Evolutionary conservation across 768 basidiomycete genomes (phyloP).

Genomic region (Tricholoma terreum): DNA sequence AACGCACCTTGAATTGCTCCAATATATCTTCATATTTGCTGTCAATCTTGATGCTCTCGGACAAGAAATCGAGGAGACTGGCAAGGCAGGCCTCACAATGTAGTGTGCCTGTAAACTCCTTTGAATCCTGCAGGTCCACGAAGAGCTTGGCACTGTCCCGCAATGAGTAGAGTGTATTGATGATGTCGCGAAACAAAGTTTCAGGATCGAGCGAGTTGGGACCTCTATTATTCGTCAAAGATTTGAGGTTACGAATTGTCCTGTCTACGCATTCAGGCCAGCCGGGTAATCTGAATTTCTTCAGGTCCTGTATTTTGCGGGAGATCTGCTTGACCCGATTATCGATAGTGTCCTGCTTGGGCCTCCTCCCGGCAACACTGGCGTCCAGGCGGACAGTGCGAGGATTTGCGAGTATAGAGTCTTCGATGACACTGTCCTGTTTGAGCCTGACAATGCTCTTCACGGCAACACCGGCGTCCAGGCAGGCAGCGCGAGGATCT

Average conservation of each 20-base stretch:
- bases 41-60: background rate
- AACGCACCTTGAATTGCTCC: background rate
- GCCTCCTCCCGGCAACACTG: too few species aligned
- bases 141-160: background rate
- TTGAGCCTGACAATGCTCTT: background rate
- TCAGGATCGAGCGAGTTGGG: background rate
- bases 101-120: background rate
- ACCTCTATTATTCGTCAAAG: background rate
- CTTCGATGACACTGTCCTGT: background rate
- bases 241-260: background rate
- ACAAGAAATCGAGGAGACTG: background rate
- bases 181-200: background rate
- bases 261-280: background rate
- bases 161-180: background rate
- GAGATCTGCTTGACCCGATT: background rate
- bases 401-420: too few species aligned
- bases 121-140: background rate
- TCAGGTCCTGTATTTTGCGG: background rate
- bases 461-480: background rate
- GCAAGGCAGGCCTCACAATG: background rate
- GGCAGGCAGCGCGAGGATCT: background rate
- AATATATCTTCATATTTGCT: background rate
- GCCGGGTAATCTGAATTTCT: background rate
- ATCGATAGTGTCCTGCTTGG: too few species aligned
- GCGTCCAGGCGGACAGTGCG: too few species aligned